Evolutionary conservation across 805 yeast genomes (phyloP), one percentile per base, ranked within the genome.

Genomic region (Pichia cabralensis): DNA sequence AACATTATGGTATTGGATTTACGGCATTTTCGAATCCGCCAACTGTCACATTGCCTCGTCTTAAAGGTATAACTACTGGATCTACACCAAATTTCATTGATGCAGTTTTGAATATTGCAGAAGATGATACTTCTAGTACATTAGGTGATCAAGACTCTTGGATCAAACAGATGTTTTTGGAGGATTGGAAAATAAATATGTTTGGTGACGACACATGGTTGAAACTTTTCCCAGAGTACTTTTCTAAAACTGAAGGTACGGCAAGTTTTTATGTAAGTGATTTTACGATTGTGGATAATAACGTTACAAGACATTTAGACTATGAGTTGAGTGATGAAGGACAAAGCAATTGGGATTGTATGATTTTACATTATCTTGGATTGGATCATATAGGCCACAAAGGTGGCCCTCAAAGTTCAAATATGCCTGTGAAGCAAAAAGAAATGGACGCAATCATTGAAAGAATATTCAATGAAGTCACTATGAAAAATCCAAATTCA

Each of bases 201-300:
- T 89, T 71, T 61, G 99, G 99, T 22, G 99, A 92, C 56, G 98
- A 92, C 52, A 92, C 99, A 1, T 92, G 99, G 99, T 57, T 88
- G 42, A 88, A 85, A 50, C 64, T 92, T 31, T 92, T 88, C 45
- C 95, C 96, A 0, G 56, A 56, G 8, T 66, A 66, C 43, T 88
- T 89, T 49, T 63, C 65, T 15, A 63, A 68, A 30, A 60, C 53
- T 20, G 97, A 92, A 26, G 97, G 97, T 2, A 89, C 97, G 0
- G 76, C 82, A 29, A 85, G 96, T 33, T 92, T 92, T 53, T 92
- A 82, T 53, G 99, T 92, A 2, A 79, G 92, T 35, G 99, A 92
- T 53, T 92, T 83, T 53, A 82, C 89, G 2, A 92, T 88, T 44
- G 99, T 92, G 4, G 99, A 92, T 48, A 66, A 70, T 43, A 92